Evolutionary conservation across 768 basidiomycete species (phyloP), one percentile per base, ranked within the genome.

Genomic region (Suillus ampliporus): DNA sequence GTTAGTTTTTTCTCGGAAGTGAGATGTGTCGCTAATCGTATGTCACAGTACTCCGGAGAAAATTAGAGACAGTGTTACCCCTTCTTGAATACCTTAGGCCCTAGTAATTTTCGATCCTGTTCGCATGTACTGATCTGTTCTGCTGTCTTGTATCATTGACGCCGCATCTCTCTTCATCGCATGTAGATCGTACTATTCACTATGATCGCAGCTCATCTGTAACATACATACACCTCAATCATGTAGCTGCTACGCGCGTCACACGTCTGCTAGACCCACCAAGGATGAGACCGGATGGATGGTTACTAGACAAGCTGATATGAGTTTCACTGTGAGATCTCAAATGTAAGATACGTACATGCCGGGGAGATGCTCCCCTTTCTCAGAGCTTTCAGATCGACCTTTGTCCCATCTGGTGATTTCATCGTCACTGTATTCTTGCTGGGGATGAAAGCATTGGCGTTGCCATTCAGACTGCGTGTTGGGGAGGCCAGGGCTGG

Each of bases 51-150:
- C 67, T 71, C 17, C 65, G 70, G 21, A 60, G 58, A 35, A 68
- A 66, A 40, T 67, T 75, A 41, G 73, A 76, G 60, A 67, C 68
- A 1, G 47, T 74, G 21, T 31, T 74, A 8, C 61, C 74, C 51
- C 26, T 70, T 58, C 67, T 73, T 11, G 67, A 67, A 35, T 72
- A 26, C 37, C 23, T 40, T 26, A 35, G 23, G 26, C 11, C 54
- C 19, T 7, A 13, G 5, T 56, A 17, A 53, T 38, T 9, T 31
- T 15, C 2, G 17, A 51, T 51, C 19, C 19, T n/a, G n/a, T n/a
- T n/a, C n/a, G n/a, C 31, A 6, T 31, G 31, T 31, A 31, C 6
- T 6, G 31, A 31, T 31, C 31, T 3, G 3, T 31, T 31, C 31
- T 31, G 31, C 6, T 31, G 31, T 31, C 6, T 6, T 31, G 6